Conservation (phyloP, 148 eudicot genomes). For the Amaranthus hypochondriacus region DNA sequence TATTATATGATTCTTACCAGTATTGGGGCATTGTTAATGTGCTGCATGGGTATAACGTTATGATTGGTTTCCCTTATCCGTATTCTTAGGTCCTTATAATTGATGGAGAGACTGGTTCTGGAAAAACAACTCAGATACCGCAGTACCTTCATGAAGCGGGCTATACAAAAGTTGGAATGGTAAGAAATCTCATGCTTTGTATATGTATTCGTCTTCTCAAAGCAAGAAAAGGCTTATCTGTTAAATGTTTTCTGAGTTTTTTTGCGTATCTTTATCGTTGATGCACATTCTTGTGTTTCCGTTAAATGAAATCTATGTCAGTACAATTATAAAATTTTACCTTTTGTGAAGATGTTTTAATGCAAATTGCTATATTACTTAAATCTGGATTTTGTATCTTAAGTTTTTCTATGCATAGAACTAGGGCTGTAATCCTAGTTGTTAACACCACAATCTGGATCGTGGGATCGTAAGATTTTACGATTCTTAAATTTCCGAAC, state of each 20-base stretch:
- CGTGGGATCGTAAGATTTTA: too few species aligned
- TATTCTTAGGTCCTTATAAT: constrained; percentile 44
- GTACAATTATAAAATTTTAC: background rate
- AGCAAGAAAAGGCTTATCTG: background rate
- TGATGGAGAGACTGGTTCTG: constrained; percentile 69
- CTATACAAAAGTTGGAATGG: constrained; percentile 26
- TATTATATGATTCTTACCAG: background rate
- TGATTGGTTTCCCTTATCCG: constrained; percentile 6
- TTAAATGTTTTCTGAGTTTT: background rate
- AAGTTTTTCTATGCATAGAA: too few species aligned
- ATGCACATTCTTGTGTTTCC: background rate
- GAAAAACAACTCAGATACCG: constrained; percentile 65
- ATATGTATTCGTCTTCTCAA: background rate
- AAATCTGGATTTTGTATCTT: too few species aligned
- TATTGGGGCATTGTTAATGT: background rate
- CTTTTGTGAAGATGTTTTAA: background rate
- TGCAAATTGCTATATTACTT: too few species aligned
- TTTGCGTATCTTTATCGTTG: background rate
- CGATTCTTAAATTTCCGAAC: too few species aligned
- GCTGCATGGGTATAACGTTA: background rate
- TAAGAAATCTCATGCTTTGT: constrained; percentile 13
- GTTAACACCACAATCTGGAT: too few species aligned
- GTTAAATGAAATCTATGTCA: too few species aligned
- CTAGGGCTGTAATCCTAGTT: too few species aligned
- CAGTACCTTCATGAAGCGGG: constrained; percentile 66